phyloP scores from a whole-genome alignment of 768 basidiomycete genomes.

The Boletellus emodensis region DNA sequence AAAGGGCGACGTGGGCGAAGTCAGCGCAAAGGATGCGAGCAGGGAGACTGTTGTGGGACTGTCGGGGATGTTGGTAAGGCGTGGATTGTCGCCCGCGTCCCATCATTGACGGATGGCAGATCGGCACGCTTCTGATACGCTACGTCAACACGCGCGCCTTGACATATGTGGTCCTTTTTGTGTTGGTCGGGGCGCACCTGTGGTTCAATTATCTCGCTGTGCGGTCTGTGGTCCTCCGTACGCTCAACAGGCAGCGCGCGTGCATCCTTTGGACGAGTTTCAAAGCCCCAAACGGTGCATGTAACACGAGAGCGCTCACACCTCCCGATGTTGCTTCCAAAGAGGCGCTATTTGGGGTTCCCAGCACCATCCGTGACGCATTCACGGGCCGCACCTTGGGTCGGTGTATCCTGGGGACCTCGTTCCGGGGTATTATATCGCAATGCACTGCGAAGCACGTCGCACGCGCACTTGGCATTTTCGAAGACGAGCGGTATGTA shows the following conservation, averaged over 20 bases:
- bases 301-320: slow-evolving; percentile 16
- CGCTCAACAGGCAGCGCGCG: slow-evolving; percentile 58
- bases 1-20: slow-evolving; percentile 62
- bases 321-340: slow-evolving; percentile 38
- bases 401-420: slow-evolving; percentile 48
- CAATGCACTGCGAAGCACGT: slow-evolving; percentile 14
- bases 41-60: slow-evolving; percentile 69
- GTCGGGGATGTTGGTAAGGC: slow-evolving; percentile 61
- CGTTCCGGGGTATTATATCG: slow-evolving; percentile 30
- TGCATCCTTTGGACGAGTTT: slow-evolving; percentile 45
- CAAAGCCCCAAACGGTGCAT: slow-evolving; percentile 7
- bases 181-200: slow-evolving; percentile 53
- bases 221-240: slow-evolving; percentile 50
- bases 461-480: slow-evolving; percentile 35
- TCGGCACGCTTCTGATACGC: slow-evolving; percentile 57
- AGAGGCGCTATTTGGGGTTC: slow-evolving; percentile 44
- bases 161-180: slow-evolving; percentile 50
- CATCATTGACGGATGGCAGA: slow-evolving; percentile 32
- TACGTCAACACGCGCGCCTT: slow-evolving; percentile 44
- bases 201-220: slow-evolving; percentile 58
- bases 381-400: slow-evolving; percentile 37
- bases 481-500: slow-evolving; percentile 46
- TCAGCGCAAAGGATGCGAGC: slow-evolving; percentile 70
- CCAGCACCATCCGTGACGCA: slow-evolving; percentile 38
- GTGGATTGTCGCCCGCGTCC: background rate